A percentile compares a stretch with the other conserved stretches of the same genome.
Evolutionary conservation across 176 grass and related monocot genomes (phyloP).

Genomic region (Areca catechu): DNA sequence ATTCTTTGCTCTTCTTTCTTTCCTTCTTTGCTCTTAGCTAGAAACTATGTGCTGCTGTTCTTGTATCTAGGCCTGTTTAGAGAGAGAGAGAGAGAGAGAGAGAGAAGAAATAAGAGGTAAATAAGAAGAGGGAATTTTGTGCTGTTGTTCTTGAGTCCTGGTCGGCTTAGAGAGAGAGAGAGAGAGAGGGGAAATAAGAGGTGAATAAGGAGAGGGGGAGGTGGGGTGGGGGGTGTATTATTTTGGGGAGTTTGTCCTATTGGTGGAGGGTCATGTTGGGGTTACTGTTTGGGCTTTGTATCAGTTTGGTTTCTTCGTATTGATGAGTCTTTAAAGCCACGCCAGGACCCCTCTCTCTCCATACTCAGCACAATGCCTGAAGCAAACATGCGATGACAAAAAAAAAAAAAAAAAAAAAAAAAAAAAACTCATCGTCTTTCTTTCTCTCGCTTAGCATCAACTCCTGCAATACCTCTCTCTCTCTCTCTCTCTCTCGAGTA

Average conservation of each 20-base stretch:
- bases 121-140: too few species aligned
- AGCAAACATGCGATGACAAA: conserved; percentile 55
- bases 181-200: conserved; percentile 5
- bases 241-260: conserved; percentile 34
- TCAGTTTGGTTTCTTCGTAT: conserved; percentile 61
- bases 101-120: conserved; percentile 4
- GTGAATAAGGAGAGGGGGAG: neutral
- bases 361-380: conserved; percentile 77
- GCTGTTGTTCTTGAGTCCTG: too few species aligned
- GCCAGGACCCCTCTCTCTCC: conserved; percentile 29
- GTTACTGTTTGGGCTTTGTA: conserved; percentile 40
- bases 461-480: neutral
- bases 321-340: conserved; percentile 99
- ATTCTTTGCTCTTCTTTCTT: too few species aligned
- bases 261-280: conserved; percentile 52
- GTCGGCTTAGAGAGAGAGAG: conserved; percentile 5
- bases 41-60: too few species aligned
- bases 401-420: too few species aligned
- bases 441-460: too few species aligned
- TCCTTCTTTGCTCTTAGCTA: too few species aligned
- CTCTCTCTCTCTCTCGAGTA: too few species aligned
- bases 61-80: neutral
- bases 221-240: too few species aligned
- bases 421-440: too few species aligned
- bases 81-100: conserved; percentile 9